These are phyloP conservation scores for Tilletiaria anomala DNA, from an alignment of 1,284 basidiomycete species.

Conservation along the genomic window DNA sequence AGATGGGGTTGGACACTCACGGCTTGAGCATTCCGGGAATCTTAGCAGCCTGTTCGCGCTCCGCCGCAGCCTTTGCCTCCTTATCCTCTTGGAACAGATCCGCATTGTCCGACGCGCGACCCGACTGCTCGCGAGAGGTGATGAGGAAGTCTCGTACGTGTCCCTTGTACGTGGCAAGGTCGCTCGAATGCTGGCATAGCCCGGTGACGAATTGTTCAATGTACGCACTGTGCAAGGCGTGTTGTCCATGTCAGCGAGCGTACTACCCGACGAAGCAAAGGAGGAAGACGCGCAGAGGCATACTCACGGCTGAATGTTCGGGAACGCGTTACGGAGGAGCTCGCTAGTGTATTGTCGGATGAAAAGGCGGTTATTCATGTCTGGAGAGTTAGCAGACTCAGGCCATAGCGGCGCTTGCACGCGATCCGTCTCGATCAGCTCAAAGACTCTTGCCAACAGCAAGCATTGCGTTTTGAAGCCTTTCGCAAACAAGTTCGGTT, in stretches of 20 bases:
- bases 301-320: constrained; percentile 56
- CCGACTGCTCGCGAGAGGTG: constrained; percentile 46
- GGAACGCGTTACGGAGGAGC: constrained; percentile 72
- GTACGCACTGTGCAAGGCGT: constrained; percentile 41
- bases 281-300: not conserved
- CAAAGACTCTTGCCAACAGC: constrained; percentile 72
- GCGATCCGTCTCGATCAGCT: constrained; percentile 68
- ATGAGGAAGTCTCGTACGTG: constrained; percentile 60
- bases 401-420: constrained; percentile 75
- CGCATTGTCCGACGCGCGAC: constrained; percentile 50
- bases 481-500: too few species aligned
- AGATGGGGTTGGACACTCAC: not conserved
- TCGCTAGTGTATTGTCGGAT: constrained; percentile 77
- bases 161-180: constrained; percentile 63
- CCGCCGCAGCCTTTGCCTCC: constrained; percentile 63
- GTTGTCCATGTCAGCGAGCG: too few species aligned
- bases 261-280: not conserved
- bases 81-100: constrained; percentile 90
- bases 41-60: constrained; percentile 73
- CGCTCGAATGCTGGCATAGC: constrained; percentile 70
- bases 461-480: constrained; percentile 39
- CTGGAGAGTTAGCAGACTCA: constrained; percentile 53
- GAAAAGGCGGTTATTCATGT: constrained; percentile 66
- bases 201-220: constrained; percentile 48
- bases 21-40: constrained; percentile 99